Evolutionary conservation across 2,329 filamentous ascomycete genomes (phyloP).

Genomic region (Colletotrichum kahawae): DNA sequence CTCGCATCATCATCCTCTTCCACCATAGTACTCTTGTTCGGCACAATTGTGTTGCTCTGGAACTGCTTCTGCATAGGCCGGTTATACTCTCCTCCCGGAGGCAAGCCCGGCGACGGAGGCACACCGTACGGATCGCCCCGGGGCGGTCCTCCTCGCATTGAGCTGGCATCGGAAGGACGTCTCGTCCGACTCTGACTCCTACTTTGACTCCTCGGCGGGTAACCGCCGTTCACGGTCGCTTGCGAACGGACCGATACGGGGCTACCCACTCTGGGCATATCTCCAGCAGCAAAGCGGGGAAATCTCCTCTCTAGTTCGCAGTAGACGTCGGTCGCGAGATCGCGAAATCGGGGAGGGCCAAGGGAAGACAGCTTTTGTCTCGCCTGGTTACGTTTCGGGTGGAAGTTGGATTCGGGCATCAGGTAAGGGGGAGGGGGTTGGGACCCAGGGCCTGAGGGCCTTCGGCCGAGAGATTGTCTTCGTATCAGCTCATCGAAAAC

Average conservation of each 20-base stretch:
- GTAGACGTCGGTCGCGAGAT: slow-evolving; percentile 94
- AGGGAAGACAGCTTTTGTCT: slow-evolving; percentile 92
- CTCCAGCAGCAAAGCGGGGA: slow-evolving; percentile 75
- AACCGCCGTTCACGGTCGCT: slow-evolving; percentile 62
- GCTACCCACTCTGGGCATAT: slow-evolving; percentile 73
- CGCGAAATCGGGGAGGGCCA: slow-evolving; percentile 83
- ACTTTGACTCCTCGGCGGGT: slow-evolving; percentile 56
- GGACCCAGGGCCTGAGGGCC: slow-evolving; percentile 55
- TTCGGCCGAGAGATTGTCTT: slow-evolving; percentile 72
- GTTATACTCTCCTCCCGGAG: slow-evolving; percentile 67
- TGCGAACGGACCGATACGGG: slow-evolving; percentile 68
- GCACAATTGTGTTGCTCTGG: slow-evolving; percentile 94
- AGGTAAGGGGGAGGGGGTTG: slow-evolving; percentile 73
- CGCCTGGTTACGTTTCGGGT: slow-evolving; percentile 98
- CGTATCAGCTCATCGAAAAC: slow-evolving; percentile 94
- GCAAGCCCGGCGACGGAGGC: slow-evolving; percentile 62
- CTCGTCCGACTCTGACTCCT: slow-evolving; percentile 59
- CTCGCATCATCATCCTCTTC: slow-evolving; percentile 86
- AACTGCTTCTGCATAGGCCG: slow-evolving; percentile 87
- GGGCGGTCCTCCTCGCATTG: slow-evolving; percentile 54
- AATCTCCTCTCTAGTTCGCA: slow-evolving; percentile 92
- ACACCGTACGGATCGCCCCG: slow-evolving; percentile 53
- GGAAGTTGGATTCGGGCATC: slow-evolving; percentile 85
- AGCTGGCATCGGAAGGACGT: slow-evolving; percentile 67
- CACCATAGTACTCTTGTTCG: slow-evolving; percentile 97